Percentiles rank a stretch among this genome's conserved stretches.
These are phyloP conservation scores for Penicillium frequentans DNA, from an alignment of 2,329 filamentous ascomycete genomes.

Conservation along the genomic window DNA sequence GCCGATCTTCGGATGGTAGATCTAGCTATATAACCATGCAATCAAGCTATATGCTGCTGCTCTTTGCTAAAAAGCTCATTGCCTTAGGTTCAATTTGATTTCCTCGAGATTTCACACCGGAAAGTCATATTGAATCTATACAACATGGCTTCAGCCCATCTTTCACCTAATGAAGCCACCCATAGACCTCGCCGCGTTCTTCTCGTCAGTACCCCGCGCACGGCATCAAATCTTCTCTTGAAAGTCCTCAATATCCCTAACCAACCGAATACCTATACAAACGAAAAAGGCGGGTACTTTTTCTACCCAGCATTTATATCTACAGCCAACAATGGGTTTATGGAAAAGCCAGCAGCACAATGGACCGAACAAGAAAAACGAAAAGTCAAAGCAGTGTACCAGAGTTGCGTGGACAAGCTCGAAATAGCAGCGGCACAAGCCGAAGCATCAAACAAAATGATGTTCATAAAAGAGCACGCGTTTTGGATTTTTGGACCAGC, in stretches of 20 bases:
- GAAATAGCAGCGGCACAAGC: constrained; percentile 25
- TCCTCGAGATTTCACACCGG: background rate
- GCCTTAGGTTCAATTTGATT: background rate
- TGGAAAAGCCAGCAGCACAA: constrained; percentile 19
- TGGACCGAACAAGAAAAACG: constrained; percentile 30
- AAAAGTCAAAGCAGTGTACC: constrained; percentile 23
- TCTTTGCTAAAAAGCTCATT: background rate
- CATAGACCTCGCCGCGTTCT: background rate
- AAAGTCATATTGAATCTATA: background rate
- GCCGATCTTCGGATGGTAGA: background rate
- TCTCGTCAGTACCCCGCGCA: constrained; percentile 17
- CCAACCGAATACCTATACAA: constrained; percentile 17
- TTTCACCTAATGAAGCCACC: background rate
- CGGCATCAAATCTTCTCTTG: constrained; percentile 20
- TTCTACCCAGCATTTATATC: constrained; percentile 11
- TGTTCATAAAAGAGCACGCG: constrained; percentile 41
- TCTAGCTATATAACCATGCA: background rate
- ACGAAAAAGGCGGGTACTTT: constrained; percentile 18
- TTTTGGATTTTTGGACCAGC: constrained; percentile 28
- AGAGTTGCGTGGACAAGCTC: constrained; percentile 27
- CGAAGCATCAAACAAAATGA: constrained; percentile 23
- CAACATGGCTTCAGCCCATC: background rate
- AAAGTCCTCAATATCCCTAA: constrained; percentile 18
- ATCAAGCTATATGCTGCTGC: background rate
- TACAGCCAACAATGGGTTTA: constrained; percentile 9